phyloP scores from a whole-genome alignment of 345 rosid species.

The Cardiospermum halicacabum region DNA sequence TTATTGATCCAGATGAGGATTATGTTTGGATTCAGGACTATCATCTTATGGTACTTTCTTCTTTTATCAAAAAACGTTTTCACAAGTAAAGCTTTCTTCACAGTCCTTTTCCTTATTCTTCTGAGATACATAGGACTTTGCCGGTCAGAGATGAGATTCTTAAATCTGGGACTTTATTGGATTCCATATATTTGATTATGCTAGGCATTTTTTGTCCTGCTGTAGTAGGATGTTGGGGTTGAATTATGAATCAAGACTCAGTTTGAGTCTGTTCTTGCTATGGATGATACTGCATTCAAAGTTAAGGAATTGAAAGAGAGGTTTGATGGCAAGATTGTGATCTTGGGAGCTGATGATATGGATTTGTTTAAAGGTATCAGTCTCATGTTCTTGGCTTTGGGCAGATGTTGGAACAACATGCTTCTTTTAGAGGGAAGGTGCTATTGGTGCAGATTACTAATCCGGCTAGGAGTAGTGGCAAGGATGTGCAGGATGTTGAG shows the following conservation, averaged over 20 bases:
- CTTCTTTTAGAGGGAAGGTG: constrained; percentile 42
- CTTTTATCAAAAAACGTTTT: constrained; percentile 54
- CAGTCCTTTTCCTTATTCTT: constrained; percentile 68
- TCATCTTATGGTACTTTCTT: constrained; percentile 75
- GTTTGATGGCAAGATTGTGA: constrained; percentile 45
- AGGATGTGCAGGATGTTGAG: constrained; percentile 60
- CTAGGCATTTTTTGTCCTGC: constrained; percentile 78
- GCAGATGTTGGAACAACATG: constrained; percentile 49
- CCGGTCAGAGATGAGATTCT: constrained; percentile 77
- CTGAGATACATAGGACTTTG: constrained; percentile 61
- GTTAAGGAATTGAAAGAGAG: constrained; percentile 55
- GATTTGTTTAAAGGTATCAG: constrained; percentile 75
- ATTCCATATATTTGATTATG: constrained; percentile 83
- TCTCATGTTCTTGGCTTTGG: constrained; percentile 68
- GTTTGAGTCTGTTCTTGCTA: constrained; percentile 40
- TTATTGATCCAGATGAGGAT: constrained; percentile 59
- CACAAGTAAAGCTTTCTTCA: constrained; percentile 57
- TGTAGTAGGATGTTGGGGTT: constrained; percentile 82
- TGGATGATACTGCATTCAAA: constrained; percentile 31
- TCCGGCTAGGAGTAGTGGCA: constrained; percentile 76
- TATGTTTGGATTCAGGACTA: constrained; percentile 85
- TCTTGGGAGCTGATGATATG: constrained; percentile 78
- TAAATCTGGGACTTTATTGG: constrained; percentile 76
- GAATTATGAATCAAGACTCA: constrained; percentile 72
- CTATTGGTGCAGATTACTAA: constrained; percentile 74